Conservation (phyloP, 768 basidiomycete species). For the Boletales sp. region DNA sequence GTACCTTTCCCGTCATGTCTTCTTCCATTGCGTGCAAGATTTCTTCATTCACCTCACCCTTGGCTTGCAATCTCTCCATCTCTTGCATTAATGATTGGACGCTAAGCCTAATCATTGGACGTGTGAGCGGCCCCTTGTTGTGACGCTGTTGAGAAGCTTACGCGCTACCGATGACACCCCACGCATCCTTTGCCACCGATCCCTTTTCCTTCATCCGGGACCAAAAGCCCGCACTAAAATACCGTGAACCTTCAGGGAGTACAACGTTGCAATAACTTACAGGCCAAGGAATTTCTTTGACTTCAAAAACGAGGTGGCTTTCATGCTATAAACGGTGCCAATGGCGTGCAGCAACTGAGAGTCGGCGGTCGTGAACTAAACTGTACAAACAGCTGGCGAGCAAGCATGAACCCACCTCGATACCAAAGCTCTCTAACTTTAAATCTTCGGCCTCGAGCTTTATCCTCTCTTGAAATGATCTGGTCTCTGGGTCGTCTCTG, state of each 20-base stretch:
- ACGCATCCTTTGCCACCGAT: conserved; percentile 89
- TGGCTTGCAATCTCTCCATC: conserved; percentile 86
- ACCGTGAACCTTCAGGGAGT: conserved; percentile 6
- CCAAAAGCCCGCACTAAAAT: conserved; percentile 77
- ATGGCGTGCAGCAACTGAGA: conserved; percentile 81
- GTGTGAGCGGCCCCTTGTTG: conserved; percentile 62
- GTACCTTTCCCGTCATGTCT: conserved; percentile 88
- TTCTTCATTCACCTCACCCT: conserved; percentile 86
- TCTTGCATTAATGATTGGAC: conserved; percentile 47
- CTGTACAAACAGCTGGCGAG: not conserved
- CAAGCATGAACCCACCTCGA: conserved; percentile 61
- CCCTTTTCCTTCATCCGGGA: conserved; percentile 94
- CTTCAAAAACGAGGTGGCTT: conserved; percentile 88
- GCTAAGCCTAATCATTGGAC: conserved; percentile 16
- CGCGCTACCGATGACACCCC: conserved; percentile 96
- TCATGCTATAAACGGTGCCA: conserved; percentile 89
- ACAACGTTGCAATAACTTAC: conserved; percentile 41
- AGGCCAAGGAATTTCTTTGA: conserved; percentile 88
- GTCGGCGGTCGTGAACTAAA: not conserved
- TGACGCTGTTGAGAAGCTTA: conserved; percentile 38
- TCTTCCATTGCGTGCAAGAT: conserved; percentile 82
- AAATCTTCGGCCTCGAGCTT: conserved; percentile 87
- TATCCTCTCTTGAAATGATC: conserved; percentile 72
- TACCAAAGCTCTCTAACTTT: conserved; percentile 95
- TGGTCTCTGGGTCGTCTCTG: conserved; percentile 79